Evolutionary conservation across 257 asterid species (phyloP).

Genomic region (Rhazya stricta): DNA sequence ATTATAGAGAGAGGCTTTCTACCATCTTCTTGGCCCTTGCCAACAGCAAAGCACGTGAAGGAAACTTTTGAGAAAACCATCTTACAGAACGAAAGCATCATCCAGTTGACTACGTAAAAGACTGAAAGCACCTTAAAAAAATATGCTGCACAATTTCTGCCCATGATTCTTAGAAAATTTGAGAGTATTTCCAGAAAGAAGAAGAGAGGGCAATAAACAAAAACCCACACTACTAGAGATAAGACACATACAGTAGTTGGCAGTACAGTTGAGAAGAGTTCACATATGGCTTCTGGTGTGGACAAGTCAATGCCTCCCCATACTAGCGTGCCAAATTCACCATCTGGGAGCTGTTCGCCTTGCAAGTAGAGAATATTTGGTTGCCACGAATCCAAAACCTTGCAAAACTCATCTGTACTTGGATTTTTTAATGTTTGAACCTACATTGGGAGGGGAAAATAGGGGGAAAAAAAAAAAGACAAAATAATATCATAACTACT

Average conservation of each 20-base stretch:
- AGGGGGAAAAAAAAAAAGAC: not conserved
- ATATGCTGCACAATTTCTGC: not conserved
- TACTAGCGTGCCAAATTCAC: slow-evolving; percentile 53
- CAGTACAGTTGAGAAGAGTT: slow-evolving; percentile 49
- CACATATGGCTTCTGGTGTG: slow-evolving; percentile 54
- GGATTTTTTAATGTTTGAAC: slow-evolving; percentile 81
- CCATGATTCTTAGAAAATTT: not conserved
- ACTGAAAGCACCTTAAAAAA: not conserved
- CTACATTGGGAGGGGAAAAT: slow-evolving; percentile 30
- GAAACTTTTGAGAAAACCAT: not conserved
- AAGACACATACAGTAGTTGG: slow-evolving; percentile 64
- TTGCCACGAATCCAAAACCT: slow-evolving; percentile 62
- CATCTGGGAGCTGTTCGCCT: slow-evolving; percentile 59
- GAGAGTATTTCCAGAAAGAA: not conserved
- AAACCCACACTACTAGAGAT: slow-evolving; percentile 3
- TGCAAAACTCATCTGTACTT: slow-evolving; percentile 56
- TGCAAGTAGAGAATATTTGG: slow-evolving; percentile 81
- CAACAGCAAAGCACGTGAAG: not conserved
- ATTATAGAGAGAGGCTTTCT: not conserved
- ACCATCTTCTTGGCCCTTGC: not conserved
- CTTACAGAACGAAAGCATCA: not conserved
- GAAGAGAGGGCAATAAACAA: not conserved
- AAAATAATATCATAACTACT: not conserved
- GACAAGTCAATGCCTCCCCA: slow-evolving; percentile 67
- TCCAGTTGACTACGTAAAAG: slow-evolving; percentile 1